Percentiles rank a stretch among this genome's conserved stretches.
Evolutionary conservation across 1,284 basidiomycete species (phyloP).

Genomic region (Cryptococcus wingfieldii): DNA sequence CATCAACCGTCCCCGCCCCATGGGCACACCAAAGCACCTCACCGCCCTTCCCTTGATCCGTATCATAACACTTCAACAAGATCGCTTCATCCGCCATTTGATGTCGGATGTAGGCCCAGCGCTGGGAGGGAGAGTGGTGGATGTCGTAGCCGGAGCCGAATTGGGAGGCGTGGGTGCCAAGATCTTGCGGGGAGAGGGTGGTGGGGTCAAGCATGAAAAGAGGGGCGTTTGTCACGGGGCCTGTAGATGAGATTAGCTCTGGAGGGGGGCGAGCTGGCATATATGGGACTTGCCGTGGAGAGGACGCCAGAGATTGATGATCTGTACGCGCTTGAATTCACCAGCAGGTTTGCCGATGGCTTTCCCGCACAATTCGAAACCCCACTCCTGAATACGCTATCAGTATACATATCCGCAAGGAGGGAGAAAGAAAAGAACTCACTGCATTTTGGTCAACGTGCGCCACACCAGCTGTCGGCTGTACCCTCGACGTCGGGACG

Average conservation of each 20-base stretch:
- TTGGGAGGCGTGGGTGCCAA: conserved; percentile 18
- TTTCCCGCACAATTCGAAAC: conserved; percentile 22
- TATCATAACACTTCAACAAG: conserved; percentile 38
- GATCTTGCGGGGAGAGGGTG: conserved; percentile 11
- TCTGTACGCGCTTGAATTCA: conserved; percentile 21
- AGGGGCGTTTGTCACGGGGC: conserved; percentile 39
- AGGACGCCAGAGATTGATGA: conserved; percentile 41
- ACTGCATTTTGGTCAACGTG: conserved; percentile 40
- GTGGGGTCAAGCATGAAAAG: conserved; percentile 26
- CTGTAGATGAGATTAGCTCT: conserved; percentile 6
- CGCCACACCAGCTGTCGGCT: conserved; percentile 29
- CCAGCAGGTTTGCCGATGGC: conserved; percentile 8
- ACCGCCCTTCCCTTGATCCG: conserved; percentile 18
- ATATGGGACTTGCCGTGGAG: conserved; percentile 17
- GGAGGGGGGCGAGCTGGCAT: too few relatives aligned
- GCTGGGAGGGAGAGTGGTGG: conserved; percentile 18
- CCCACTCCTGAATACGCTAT: conserved; percentile 18
- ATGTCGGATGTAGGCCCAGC: conserved; percentile 35
- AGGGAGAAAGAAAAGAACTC: neutral
- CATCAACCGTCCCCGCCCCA: conserved; percentile 23
- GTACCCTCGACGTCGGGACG: conserved; percentile 19
- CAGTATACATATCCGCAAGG: neutral
- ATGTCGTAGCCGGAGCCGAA: conserved; percentile 31
- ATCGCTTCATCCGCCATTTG: conserved; percentile 35
- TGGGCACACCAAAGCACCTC: conserved; percentile 23